These are phyloP conservation scores for Phlebiopsis flavidoalba DNA, from an alignment of 768 basidiomycete genomes.

Conservation along the genomic window DNA sequence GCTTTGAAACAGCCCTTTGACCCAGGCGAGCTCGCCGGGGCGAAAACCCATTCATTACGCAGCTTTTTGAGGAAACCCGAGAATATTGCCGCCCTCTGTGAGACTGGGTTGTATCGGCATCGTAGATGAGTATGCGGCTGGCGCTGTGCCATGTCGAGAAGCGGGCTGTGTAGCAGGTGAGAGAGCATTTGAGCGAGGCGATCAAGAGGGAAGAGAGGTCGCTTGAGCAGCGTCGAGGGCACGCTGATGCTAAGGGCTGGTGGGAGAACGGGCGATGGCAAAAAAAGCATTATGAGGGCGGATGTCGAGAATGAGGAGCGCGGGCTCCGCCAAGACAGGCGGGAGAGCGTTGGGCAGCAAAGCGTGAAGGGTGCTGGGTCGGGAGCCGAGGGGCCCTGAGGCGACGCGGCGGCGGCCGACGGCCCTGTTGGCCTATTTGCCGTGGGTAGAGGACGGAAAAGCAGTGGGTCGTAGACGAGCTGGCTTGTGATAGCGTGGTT, in stretches of 20 bases:
- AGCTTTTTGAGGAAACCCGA: conserved; percentile 76
- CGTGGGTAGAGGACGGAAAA: not conserved
- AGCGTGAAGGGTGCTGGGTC: conserved; percentile 18
- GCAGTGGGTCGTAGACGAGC: not conserved
- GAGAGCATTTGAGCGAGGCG: conserved; percentile 75
- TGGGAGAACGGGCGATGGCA: conserved; percentile 57
- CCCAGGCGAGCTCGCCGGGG: conserved; percentile 67
- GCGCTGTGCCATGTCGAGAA: conserved; percentile 59
- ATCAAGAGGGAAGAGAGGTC: conserved; percentile 78
- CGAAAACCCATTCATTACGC: conserved; percentile 50
- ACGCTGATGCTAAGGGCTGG: conserved; percentile 81
- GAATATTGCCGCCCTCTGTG: conserved; percentile 60
- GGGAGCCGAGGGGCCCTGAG: conserved; percentile 11
- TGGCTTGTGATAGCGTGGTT: not conserved
- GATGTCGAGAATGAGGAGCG: conserved; percentile 77
- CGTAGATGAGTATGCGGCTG: conserved; percentile 73
- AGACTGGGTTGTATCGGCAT: conserved; percentile 60
- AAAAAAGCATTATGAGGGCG: conserved; percentile 78
- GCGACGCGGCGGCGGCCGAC: conserved; percentile 1
- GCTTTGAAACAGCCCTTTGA: conserved; percentile 81
- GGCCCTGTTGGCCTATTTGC: not conserved
- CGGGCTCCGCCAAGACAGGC: conserved; percentile 27
- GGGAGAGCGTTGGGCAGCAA: conserved; percentile 26
- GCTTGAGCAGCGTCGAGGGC: conserved; percentile 90
- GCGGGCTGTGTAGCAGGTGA: conserved; percentile 48